These are phyloP conservation scores for Zelopaecilomyces penicillatus DNA, from an alignment of 2,329 filamentous ascomycete genomes.

Conservation along the genomic window DNA sequence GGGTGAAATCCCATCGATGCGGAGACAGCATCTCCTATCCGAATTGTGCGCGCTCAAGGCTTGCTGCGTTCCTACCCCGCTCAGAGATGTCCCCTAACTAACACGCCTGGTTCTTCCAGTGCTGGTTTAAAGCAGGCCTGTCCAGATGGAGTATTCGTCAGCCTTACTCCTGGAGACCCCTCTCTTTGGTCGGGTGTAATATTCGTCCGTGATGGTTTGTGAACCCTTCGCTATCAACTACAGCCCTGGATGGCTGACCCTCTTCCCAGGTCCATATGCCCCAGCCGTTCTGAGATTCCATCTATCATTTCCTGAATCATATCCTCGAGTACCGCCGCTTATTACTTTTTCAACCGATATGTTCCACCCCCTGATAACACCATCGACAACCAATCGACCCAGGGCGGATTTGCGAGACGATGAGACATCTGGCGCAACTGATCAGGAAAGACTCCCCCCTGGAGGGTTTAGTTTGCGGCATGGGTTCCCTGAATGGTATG, in stretches of 20 bases:
- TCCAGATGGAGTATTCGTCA: constrained; percentile 81
- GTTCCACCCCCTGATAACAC: constrained; percentile 89
- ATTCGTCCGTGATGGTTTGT: constrained; percentile 76
- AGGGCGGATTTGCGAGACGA: constrained; percentile 67
- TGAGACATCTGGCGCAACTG: constrained; percentile 73
- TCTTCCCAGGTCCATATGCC: constrained; percentile 69
- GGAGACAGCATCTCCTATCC: constrained; percentile 67
- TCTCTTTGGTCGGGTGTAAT: constrained; percentile 84
- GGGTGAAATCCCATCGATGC: constrained; percentile 45
- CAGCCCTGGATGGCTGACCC: background rate
- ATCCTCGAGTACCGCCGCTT: constrained; percentile 70
- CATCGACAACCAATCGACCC: constrained; percentile 91
- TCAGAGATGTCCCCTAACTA: constrained; percentile 13
- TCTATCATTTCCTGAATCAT: constrained; percentile 74
- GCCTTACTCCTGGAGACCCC: constrained; percentile 71
- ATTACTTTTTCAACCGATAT: constrained; percentile 88
- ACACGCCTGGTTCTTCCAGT: constrained; percentile 34
- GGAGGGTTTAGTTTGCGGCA: constrained; percentile 86
- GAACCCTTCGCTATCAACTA: background rate
- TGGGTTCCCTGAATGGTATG: constrained; percentile 87
- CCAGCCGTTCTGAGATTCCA: constrained; percentile 83
- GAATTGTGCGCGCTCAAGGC: constrained; percentile 55
- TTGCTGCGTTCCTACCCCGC: background rate
- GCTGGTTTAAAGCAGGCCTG: constrained; percentile 72
- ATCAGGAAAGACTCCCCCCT: constrained; percentile 74